Evolutionary conservation across 352 stramenopile species (phyloP), one percentile per base, ranked within the genome.

Genomic region (Pythium rishiriense): DNA sequence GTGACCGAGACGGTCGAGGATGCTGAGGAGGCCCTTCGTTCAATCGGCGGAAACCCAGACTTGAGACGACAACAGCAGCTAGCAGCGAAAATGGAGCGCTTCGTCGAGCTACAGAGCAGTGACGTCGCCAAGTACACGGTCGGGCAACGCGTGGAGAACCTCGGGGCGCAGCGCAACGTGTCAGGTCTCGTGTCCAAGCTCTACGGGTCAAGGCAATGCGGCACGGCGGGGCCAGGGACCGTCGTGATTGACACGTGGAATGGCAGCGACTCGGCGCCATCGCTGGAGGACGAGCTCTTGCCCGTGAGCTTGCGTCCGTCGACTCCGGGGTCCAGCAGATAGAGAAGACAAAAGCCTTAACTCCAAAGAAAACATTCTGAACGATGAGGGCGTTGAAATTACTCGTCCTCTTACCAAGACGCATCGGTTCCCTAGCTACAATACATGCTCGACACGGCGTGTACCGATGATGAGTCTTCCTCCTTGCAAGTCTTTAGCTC

Each of bases 81-180:
- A 60, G 61, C 63, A 2, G 37, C 39, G 19, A 47, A 57, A 14
- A 37, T 74, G 29, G 78, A 90, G 37, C 74, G 79, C 19, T 90
- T 89, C 29, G 74, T 94, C n/a, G 85, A 93, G 70, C 59, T 94
- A 5, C 76, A 85, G 42, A 93, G 82, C 68, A 90, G 78, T 57
- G 83, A 94, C 10, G 83, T 93, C 14, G 74, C 75, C 65, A 94
- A 94, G 69, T 91, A 94, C 75, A 64, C 49, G 19, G 37, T 93
- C 46, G 80, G 82, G 0, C 79, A 89, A 58, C 62, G 68, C 42
- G 74, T 94, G 24, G 53, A 81, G 33, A 70, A 66, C 52, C 75
- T 91, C 2, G 83, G 80, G 0, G 64, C 74, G 1, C 68, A 88
- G 45, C 74, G 73, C 5, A 77, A 88, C 48, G 69, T 94, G 17